These are phyloP conservation scores for Psilocybe sp. DNA, from an alignment of 768 basidiomycete species.

Conservation along the genomic window DNA sequence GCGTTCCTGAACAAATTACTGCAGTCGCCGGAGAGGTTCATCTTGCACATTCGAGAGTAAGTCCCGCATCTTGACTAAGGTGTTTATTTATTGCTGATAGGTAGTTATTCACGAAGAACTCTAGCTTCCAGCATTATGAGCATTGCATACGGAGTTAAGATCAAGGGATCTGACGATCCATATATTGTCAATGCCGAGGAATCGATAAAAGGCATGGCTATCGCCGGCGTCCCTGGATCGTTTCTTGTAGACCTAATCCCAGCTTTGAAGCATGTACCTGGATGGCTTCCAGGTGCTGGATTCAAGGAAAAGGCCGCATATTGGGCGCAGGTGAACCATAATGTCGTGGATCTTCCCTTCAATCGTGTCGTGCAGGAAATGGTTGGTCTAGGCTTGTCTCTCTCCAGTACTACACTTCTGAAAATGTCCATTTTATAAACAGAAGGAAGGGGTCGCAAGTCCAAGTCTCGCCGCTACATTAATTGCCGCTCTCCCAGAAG, in stretches of 20 bases:
- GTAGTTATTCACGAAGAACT: conserved; percentile 28
- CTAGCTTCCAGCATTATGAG: conserved; percentile 33
- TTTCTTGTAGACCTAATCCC: conserved; percentile 22
- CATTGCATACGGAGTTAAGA: conserved; percentile 29
- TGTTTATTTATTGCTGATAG: neutral
- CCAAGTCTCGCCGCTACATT: conserved; percentile 13
- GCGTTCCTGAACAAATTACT: conserved; percentile 34
- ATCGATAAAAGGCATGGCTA: conserved; percentile 21
- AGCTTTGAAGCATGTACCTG: conserved; percentile 30
- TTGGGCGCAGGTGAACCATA: conserved; percentile 13
- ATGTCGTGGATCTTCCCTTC: conserved; percentile 15
- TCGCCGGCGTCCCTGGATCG: conserved; percentile 22
- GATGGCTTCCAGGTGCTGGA: conserved; percentile 37
- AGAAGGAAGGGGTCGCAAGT: conserved; percentile 14
- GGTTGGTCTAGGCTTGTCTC: conserved; percentile 5
- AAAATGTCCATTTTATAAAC: neutral
- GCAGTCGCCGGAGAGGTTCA: conserved; percentile 11
- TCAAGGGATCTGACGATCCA: conserved; percentile 30
- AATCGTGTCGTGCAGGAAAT: conserved; percentile 14
- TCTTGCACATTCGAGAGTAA: conserved; percentile 18
- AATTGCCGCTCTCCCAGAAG: conserved; percentile 16
- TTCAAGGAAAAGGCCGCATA: conserved; percentile 25
- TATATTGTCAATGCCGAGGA: conserved; percentile 32
- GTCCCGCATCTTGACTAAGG: conserved; percentile 7
- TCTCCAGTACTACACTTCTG: neutral